phyloP scores from a whole-genome alignment of 2,329 filamentous ascomycete genomes.

The Graphiopsis chlorocephala region DNA sequence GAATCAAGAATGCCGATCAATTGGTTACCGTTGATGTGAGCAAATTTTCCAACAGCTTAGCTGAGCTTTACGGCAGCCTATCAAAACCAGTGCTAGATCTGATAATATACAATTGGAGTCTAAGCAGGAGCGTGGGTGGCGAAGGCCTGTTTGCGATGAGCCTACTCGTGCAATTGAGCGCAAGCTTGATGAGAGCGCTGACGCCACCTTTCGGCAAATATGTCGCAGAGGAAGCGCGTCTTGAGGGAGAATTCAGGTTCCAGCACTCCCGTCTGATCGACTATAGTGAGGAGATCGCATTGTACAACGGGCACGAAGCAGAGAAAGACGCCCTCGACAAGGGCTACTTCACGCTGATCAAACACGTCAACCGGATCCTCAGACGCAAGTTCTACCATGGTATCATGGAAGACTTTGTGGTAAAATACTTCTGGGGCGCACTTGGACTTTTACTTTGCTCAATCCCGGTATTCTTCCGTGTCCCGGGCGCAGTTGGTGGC shows the following conservation, averaged over 20 bases:
- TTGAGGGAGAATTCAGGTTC: conserved; percentile 96
- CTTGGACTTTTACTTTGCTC: conserved; percentile 88
- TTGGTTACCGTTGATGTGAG: conserved; percentile 95
- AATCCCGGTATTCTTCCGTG: conserved; percentile 91
- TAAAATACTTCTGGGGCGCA: conserved; percentile 99
- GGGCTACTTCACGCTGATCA: conserved; percentile 97
- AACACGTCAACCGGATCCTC: conserved; percentile 95
- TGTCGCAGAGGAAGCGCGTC: conserved; percentile 88
- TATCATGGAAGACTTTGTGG: conserved; percentile 99
- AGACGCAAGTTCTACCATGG: conserved; percentile 90
- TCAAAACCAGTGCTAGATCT: conserved; percentile 94
- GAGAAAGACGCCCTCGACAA: conserved; percentile 97
- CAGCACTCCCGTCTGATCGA: conserved; percentile 93
- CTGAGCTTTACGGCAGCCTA: conserved; percentile 92
- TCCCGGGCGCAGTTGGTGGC: conserved; percentile 33
- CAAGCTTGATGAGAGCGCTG: conserved; percentile 86
- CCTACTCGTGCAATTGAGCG: conserved; percentile 86
- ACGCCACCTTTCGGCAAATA: conserved; percentile 97
- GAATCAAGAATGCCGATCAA: conserved; percentile 98
- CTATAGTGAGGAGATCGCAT: conserved; percentile 89
- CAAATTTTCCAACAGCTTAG: conserved; percentile 91
- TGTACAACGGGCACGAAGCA: conserved; percentile 87
- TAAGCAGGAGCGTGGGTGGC: conserved; percentile 92
- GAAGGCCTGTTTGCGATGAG: conserved; percentile 96
- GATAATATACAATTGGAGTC: conserved; percentile 91